Base-by-base conservation (phyloP, 106 monocot species). In the Dendrobium huoshanense region DNA sequence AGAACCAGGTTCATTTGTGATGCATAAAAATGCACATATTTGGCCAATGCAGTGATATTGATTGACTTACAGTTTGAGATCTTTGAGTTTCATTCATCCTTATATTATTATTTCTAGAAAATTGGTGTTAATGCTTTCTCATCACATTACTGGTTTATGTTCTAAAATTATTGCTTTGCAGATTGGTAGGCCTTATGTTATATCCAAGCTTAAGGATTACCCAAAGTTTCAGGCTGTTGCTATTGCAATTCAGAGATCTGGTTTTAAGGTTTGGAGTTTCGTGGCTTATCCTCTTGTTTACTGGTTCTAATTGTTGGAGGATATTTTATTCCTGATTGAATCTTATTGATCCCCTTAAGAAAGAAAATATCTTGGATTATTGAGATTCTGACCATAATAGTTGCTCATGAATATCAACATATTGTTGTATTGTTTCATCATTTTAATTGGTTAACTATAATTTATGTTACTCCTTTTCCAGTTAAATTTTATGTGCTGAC, bases 221-320 rank as follows among this genome's bases (percentile, higher is more conserved):
- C 97, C 97, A 7, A 98, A 98, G 75, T 98, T 98, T 83, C 94
- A 98, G 75, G 94, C 97, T 74, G 97, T 98, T 81, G 97, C 97
- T 76, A 94, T 98, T 86, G 97, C 97, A 76, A 98, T 94, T 80
- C 92, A 98, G 84, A 92, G 90, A 92, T 98, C 97, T 85, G 97
- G 97, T 45, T 98, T 98, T 70, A 98, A 98, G 94, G 94, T 98
- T 78, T 24, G 41, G 33, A 9, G 31, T 17, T 73, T 74, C 79
- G 41, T 42, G 17, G 4, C 11, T 5, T 40, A 8, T 58, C 58
- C 29, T 54, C 47, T 17, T 8, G 51, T 77, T 51, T 54, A 31
- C 45, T 43, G 48, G 49, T 17, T 54, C 54, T 45, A 15, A 42
- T n/a, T 15, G 15, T 20, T 49, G 45, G 24, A 22, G 13, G 22